Conservation (phyloP, 2,329 filamentous ascomycete genomes). For the Pseudogymnoascus pannorum region DNA sequence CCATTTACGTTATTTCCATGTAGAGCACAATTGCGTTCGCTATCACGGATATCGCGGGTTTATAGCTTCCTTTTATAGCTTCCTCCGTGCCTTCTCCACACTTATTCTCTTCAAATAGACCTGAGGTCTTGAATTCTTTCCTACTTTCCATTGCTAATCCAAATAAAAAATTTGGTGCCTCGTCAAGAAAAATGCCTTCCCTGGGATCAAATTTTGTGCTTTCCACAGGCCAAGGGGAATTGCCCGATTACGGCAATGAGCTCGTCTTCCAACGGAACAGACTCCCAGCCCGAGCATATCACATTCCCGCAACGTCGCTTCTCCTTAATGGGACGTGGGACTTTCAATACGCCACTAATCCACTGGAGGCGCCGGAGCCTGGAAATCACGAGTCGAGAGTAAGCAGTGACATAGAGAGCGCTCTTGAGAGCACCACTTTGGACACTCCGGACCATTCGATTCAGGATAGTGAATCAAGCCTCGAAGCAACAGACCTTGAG, state of each 20-base stretch:
- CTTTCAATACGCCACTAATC: slow-evolving; percentile 43
- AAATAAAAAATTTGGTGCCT: background rate
- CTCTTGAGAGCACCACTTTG: background rate
- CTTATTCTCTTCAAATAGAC: background rate
- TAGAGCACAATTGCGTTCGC: background rate
- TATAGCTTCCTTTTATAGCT: too few relatives aligned
- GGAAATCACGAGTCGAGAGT: slow-evolving; percentile 22
- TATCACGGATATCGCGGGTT: background rate
- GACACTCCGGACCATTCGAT: background rate
- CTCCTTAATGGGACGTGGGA: slow-evolving; percentile 51
- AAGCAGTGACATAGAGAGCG: slow-evolving; percentile 14
- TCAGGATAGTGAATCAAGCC: background rate
- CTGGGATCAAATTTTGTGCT: background rate
- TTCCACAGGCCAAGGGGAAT: slow-evolving; percentile 19
- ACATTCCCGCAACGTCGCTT: slow-evolving; percentile 42
- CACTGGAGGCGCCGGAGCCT: slow-evolving; percentile 39
- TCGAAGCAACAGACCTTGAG: background rate
- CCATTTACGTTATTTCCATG: slow-evolving; percentile 5
- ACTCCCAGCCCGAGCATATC: slow-evolving; percentile 45
- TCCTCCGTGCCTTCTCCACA: background rate
- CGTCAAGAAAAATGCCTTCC: background rate
- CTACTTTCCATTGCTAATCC: background rate
- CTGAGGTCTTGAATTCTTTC: background rate
- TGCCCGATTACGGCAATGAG: slow-evolving; percentile 43
- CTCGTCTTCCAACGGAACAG: slow-evolving; percentile 46